Conservation (phyloP, 768 basidiomycete genomes). For the Phaeotremella fagi region DNA sequence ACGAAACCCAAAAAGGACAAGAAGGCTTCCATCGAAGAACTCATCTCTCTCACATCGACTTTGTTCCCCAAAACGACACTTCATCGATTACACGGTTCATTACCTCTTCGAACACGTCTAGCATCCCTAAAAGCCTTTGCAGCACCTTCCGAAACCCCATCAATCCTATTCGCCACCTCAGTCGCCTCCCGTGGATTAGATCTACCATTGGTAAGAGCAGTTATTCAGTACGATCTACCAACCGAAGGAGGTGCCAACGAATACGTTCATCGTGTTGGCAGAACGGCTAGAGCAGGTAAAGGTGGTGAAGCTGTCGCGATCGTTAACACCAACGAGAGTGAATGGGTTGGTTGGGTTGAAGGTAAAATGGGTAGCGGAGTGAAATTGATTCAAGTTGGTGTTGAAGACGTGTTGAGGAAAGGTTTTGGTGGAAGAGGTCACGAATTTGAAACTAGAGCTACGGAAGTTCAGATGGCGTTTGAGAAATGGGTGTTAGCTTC, state of each 20-base stretch:
- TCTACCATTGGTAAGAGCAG: slow-evolving; percentile 85
- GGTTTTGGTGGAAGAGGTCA: slow-evolving; percentile 80
- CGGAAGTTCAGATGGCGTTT: slow-evolving; percentile 89
- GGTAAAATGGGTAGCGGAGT: slow-evolving; percentile 66
- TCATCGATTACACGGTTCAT: slow-evolving; percentile 87
- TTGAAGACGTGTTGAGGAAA: slow-evolving; percentile 66
- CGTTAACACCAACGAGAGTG: slow-evolving; percentile 75
- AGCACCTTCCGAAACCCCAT: slow-evolving; percentile 48
- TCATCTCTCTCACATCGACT: slow-evolving; percentile 61
- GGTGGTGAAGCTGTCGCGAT: slow-evolving; percentile 96
- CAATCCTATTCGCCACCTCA: slow-evolving; percentile 88
- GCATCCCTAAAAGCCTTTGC: slow-evolving; percentile 80
- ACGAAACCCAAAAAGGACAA: slow-evolving; percentile 27
- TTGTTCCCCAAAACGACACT: slow-evolving; percentile 76
- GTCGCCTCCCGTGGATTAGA: slow-evolving; percentile 98
- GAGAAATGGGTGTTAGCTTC: slow-evolving; percentile 82
- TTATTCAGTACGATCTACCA: slow-evolving; percentile 93
- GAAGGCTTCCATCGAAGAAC: slow-evolving; percentile 44
- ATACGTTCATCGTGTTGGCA: slow-evolving; percentile 93
- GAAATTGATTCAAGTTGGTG: slow-evolving; percentile 58
- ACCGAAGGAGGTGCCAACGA: slow-evolving; percentile 95
- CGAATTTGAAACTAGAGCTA: slow-evolving; percentile 84
- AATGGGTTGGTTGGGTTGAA: slow-evolving; percentile 89
- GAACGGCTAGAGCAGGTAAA: slow-evolving; percentile 92
- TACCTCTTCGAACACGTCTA: slow-evolving; percentile 73